Percentiles rank a stretch among this genome's conserved stretches.
These are phyloP conservation scores for Thuja plicata DNA, from an alignment of 83 land plant species.

Conservation along the genomic window DNA sequence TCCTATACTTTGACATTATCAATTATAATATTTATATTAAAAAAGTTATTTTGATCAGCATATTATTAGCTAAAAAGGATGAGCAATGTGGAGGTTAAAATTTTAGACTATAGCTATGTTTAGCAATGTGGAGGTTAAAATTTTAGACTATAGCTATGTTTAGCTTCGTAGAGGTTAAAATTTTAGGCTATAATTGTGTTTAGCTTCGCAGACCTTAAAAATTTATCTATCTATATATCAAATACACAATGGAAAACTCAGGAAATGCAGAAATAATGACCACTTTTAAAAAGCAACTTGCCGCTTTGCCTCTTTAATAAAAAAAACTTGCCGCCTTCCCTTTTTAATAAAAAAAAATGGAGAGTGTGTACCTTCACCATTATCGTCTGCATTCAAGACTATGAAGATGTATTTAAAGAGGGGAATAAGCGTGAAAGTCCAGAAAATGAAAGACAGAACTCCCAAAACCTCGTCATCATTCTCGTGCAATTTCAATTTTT, in stretches of 20 bases:
- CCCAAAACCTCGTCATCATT: slow-evolving; percentile 44
- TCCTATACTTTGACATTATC: too few relatives aligned
- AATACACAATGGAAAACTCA: not conserved
- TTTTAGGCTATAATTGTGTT: too few relatives aligned
- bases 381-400: slow-evolving; percentile 56
- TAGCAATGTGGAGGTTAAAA: too few relatives aligned
- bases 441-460: slow-evolving; percentile 51
- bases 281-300: not conserved
- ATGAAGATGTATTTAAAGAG: slow-evolving; percentile 48
- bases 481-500: slow-evolving; percentile 27
- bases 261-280: not conserved
- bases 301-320: not conserved
- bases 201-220: too few relatives aligned
- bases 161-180: too few relatives aligned
- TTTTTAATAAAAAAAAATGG: not conserved
- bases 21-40: too few relatives aligned
- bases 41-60: not conserved
- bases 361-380: slow-evolving; percentile 50
- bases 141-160: too few relatives aligned
- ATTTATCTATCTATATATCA: too few relatives aligned
- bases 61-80: not conserved
- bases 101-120: too few relatives aligned
- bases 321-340: not conserved
- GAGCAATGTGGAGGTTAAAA: too few relatives aligned
- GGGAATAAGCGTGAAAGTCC: slow-evolving; percentile 54